Percentiles rank a stretch among this genome's conserved stretches.
Evolutionary conservation across 2,329 filamentous ascomycete species (phyloP).

Genomic region (Ascochyta viciae-villosae): DNA sequence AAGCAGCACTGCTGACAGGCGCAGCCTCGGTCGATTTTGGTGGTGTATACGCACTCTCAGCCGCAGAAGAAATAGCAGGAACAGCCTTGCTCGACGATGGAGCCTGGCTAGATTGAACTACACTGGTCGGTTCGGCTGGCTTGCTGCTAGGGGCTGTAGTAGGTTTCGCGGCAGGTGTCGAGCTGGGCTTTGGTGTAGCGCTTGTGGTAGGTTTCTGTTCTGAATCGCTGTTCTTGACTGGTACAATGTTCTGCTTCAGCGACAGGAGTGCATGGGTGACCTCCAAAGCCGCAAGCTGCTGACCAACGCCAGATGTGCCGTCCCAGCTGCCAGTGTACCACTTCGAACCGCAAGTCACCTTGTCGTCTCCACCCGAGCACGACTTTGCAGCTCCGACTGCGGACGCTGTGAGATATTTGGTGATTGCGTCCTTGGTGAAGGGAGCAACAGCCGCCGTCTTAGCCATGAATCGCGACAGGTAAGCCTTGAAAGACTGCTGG

Average conservation of each 20-base stretch:
- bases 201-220: constrained; percentile 27
- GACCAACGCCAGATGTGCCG: constrained; percentile 51
- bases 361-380: constrained; percentile 52
- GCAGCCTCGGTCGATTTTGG: constrained; percentile 19
- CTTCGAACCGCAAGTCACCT: constrained; percentile 53
- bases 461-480: constrained; percentile 69
- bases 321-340: constrained; percentile 56
- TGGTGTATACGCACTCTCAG: constrained; percentile 7
- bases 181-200: constrained; percentile 26
- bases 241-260: constrained; percentile 41
- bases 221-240: constrained; percentile 31
- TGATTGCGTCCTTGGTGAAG: constrained; percentile 49
- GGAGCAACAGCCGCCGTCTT: constrained; percentile 55
- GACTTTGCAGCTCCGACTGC: constrained; percentile 53
- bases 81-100: constrained; percentile 11
- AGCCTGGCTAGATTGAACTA: neutral
- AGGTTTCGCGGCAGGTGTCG: constrained; percentile 16
- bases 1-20: constrained; percentile 6
- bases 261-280: constrained; percentile 54
- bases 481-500: constrained; percentile 79
- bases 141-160: constrained; percentile 5
- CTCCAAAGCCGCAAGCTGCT: constrained; percentile 55
- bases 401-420: constrained; percentile 49
- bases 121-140: constrained; percentile 17
- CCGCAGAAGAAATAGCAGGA: constrained; percentile 7